Conservation (phyloP, 495 filamentous ascomycete genomes). For the Penicillium lividum region DNA sequence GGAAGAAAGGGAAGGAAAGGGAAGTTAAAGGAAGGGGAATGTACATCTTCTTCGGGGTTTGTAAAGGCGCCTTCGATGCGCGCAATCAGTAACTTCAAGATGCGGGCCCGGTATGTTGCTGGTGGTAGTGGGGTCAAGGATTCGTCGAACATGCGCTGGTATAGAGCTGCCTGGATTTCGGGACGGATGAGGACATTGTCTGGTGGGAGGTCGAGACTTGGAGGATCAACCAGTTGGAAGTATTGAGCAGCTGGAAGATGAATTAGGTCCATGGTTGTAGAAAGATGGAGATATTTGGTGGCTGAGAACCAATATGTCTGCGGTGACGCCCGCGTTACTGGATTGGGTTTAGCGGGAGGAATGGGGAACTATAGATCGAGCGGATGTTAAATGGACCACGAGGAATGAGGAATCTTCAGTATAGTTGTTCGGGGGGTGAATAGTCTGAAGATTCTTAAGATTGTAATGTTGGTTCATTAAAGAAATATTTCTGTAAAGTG, state of each 20-base stretch:
- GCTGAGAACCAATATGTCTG: neutral
- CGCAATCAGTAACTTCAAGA: constrained; percentile 67
- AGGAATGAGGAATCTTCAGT: neutral
- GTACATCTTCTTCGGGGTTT: constrained; percentile 84
- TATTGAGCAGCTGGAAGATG: constrained; percentile 55
- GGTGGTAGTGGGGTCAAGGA: constrained; percentile 58
- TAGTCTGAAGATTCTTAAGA: too few species aligned
- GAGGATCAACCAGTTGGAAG: constrained; percentile 62
- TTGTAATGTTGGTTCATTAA: too few species aligned
- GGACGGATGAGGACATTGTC: constrained; percentile 51
- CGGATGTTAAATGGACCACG: neutral
- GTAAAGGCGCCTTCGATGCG: constrained; percentile 67
- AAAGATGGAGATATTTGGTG: neutral
- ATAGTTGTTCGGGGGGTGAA: too few species aligned
- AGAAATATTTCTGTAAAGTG: too few species aligned
- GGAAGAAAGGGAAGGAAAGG: too few species aligned
- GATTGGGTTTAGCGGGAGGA: neutral
- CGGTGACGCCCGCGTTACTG: neutral
- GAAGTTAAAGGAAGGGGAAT: constrained; percentile 36
- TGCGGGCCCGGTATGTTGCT: constrained; percentile 63
- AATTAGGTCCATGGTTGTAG: constrained; percentile 22
- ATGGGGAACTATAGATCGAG: neutral
- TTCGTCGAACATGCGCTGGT: constrained; percentile 62
- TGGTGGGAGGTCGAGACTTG: constrained; percentile 56
- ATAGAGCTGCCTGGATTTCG: constrained; percentile 62